Percentiles rank a stretch among this genome's conserved stretches.
These are phyloP conservation scores for Curvularia sp. DNA, from an alignment of 2,329 filamentous ascomycete genomes.

Conservation along the genomic window DNA sequence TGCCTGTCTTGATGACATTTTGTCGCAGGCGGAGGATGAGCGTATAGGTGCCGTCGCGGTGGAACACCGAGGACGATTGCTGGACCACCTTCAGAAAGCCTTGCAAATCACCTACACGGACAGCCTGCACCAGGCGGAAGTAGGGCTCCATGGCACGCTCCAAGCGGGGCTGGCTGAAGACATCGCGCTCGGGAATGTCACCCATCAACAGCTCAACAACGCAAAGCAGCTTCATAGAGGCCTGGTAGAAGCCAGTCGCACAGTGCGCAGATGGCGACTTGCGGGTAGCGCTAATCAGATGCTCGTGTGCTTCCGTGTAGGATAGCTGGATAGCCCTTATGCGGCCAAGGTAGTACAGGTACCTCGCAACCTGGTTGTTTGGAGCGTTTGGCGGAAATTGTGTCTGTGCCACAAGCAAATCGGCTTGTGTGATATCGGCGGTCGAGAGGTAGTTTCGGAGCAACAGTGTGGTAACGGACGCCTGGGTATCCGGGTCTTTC, in stretches of 20 bases:
- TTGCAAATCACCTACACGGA: conserved; percentile 93
- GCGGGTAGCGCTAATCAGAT: conserved; percentile 89
- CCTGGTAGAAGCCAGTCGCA: conserved; percentile 93
- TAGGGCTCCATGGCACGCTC: conserved; percentile 91
- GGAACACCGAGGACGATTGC: conserved; percentile 82
- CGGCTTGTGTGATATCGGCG: conserved; percentile 95
- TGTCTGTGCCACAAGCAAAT: conserved; percentile 93
- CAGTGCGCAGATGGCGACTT: conserved; percentile 91
- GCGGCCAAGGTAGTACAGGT: conserved; percentile 95
- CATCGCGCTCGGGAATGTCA: conserved; percentile 93
- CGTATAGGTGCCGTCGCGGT: conserved; percentile 92
- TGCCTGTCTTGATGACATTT: conserved; percentile 99
- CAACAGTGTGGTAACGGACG: conserved; percentile 91
- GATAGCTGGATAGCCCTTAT: conserved; percentile 95
- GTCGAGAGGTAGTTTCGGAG: conserved; percentile 96
- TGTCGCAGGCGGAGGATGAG: conserved; percentile 92
- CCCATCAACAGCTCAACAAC: conserved; percentile 98
- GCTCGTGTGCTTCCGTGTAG: conserved; percentile 96
- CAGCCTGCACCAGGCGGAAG: conserved; percentile 90
- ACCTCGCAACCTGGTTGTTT: conserved; percentile 97
- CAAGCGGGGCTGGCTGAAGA: conserved; percentile 88
- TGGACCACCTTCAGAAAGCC: conserved; percentile 90
- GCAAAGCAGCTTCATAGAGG: conserved; percentile 92
- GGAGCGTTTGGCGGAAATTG: conserved; percentile 92
- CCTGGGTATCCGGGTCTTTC: conserved; percentile 97